These are phyloP conservation scores for Amanita inopinata DNA, from an alignment of 768 basidiomycete species.

Conservation along the genomic window DNA sequence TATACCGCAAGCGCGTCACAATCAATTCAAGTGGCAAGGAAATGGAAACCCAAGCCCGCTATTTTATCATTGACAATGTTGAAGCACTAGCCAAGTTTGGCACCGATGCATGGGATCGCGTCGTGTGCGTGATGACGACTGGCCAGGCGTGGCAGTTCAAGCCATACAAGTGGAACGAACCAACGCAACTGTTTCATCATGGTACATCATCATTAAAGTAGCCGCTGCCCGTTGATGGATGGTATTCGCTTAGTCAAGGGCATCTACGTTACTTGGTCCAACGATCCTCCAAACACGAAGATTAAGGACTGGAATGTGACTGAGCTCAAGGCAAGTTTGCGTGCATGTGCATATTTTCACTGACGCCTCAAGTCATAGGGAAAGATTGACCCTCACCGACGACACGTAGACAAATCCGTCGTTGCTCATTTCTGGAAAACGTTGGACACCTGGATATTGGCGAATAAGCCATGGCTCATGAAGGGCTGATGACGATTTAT, in stretches of 20 bases:
- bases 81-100: conserved; percentile 91
- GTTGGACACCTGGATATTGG: conserved; percentile 75
- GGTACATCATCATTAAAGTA: conserved; percentile 35
- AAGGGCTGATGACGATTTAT: conserved; percentile 17
- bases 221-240: neutral
- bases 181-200: conserved; percentile 85
- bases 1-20: conserved; percentile 73
- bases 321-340: conserved; percentile 65
- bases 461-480: conserved; percentile 74
- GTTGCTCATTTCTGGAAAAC: conserved; percentile 96
- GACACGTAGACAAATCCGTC: conserved; percentile 90
- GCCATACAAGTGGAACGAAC: conserved; percentile 95
- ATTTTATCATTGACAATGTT: conserved; percentile 85
- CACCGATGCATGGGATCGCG: conserved; percentile 91
- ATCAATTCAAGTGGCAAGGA: conserved; percentile 61
- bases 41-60: conserved; percentile 46
- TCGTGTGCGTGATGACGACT: conserved; percentile 96
- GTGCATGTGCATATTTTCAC: neutral
- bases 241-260: conserved; percentile 65
- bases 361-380: neutral
- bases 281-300: conserved; percentile 80
- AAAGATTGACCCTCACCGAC: conserved; percentile 82
- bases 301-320: conserved; percentile 98
- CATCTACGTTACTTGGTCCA: conserved; percentile 89
- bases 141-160: conserved; percentile 98